Evolutionary conservation across 148 eudicot genomes (phyloP), one percentile per base, ranked within the genome.

Genomic region (Cornus kousa): DNA sequence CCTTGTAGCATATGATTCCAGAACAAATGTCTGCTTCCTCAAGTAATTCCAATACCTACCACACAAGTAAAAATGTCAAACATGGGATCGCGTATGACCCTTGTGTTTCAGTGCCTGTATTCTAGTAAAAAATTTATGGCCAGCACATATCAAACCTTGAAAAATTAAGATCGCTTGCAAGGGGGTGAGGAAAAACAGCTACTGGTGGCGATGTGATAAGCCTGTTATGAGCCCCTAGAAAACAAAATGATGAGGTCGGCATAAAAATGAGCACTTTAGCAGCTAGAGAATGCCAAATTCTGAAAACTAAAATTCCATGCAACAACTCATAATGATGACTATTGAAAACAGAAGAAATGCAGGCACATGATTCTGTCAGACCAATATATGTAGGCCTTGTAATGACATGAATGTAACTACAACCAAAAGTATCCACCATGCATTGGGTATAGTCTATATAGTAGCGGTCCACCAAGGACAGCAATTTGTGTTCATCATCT

Each of bases 141-240:
- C 72, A 48, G 53, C 64, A 70, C 68, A 48, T 69, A 43, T 80
- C 85, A 74, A 67, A 96, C 99, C 99, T 93, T 79, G 91, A 83
- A 87, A 96, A 96, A 78, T 71, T 93, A 83, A 96, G 97, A 86
- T 96, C 99, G 74, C 90, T 93, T 65, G 97, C 92, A 85, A 93
- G 98, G 74, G 99, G 99, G 75, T 96, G 99, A 80, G 99, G 98
- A 67, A 96, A 96, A 80, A 96, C 98, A 28, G 99, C 99, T 78
- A 96, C 97, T 40, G 99, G 99, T 40, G 99, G 99, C 43, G 97
- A 93, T 77, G 93, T 85, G 66, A 96, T 92, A 22, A 93, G 97
- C 85, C 87, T 89, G 81, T 96, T 96, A 80, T 96, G 87, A 84
- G 90, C 93, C 80, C 94, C 99, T 96, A 89, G 48, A 9, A n/a